These are phyloP conservation scores for Middelhovenomyces tepae DNA, from an alignment of 805 yeast genomes.

Conservation along the genomic window DNA sequence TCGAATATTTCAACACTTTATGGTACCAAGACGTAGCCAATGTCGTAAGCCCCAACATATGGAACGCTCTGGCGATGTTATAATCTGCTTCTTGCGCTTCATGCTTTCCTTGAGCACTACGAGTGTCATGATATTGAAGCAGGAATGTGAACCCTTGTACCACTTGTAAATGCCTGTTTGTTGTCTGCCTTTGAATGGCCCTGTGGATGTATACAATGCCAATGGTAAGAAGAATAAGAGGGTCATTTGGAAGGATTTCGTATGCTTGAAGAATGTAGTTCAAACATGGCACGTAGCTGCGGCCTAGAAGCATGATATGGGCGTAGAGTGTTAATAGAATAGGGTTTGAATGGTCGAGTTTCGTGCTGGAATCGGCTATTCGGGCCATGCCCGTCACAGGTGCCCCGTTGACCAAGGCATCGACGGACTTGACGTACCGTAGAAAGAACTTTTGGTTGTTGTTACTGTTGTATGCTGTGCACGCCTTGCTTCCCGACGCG, in stretches of 20 bases:
- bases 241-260: constrained; percentile 59
- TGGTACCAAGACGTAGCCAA: constrained; percentile 70
- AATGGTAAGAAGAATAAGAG: constrained; percentile 63
- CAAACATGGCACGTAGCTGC: constrained; percentile 74
- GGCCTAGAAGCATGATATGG: constrained; percentile 67
- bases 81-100: constrained; percentile 72
- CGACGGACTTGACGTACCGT: constrained; percentile 85
- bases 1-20: constrained; percentile 47
- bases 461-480: constrained; percentile 59
- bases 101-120: constrained; percentile 27
- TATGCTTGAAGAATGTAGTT: constrained; percentile 70
- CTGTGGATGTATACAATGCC: constrained; percentile 82
- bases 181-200: constrained; percentile 82
- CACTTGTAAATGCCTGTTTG: constrained; percentile 78
- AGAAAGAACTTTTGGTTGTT: constrained; percentile 85
- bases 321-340: constrained; percentile 74
- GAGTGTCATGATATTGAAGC: constrained; percentile 54
- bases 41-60: constrained; percentile 66
- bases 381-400: constrained; percentile 74
- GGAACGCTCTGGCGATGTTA: constrained; percentile 79
- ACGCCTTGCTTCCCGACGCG: constrained; percentile 49
- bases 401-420: constrained; percentile 48
- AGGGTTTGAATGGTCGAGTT: constrained; percentile 33
- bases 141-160: constrained; percentile 79
- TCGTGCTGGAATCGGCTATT: constrained; percentile 28